A percentile compares a stretch with the other conserved stretches of the same genome.
phyloP scores from a whole-genome alignment of 495 filamentous ascomycete species.

The Tetracladium setigerum region DNA sequence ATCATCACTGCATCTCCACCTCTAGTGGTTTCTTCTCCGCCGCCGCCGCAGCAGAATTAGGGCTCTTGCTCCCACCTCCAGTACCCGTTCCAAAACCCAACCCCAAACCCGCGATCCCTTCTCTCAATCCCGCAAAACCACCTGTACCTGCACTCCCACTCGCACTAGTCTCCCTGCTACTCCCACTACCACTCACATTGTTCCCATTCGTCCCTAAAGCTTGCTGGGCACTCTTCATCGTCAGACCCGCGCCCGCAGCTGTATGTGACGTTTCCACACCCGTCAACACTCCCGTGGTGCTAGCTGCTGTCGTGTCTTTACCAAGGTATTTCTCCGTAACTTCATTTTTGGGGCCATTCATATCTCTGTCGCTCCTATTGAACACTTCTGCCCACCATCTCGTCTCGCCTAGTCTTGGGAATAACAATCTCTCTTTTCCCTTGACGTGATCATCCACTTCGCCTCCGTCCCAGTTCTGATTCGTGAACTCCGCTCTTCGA shows the following conservation, averaged over 20 bases:
- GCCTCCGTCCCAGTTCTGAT: constrained; percentile 62
- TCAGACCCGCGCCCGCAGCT: neutral
- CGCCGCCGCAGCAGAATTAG: constrained; percentile 6
- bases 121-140: constrained; percentile 29
- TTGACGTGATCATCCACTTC: constrained; percentile 67
- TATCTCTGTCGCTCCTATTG: constrained; percentile 77
- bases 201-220: neutral
- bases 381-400: constrained; percentile 93
- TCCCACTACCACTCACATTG: neutral
- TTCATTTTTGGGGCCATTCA: constrained; percentile 65
- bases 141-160: neutral
- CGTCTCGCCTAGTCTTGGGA: constrained; percentile 59
- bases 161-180: no score
- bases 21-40: constrained; percentile 10
- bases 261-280: constrained; percentile 15
- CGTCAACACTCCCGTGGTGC: constrained; percentile 9
- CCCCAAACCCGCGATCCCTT: constrained; percentile 39
- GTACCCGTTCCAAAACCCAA: constrained; percentile 21
- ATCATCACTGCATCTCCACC: constrained; percentile 22
- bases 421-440: constrained; percentile 75
- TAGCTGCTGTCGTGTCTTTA: neutral
- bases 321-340: constrained; percentile 20
- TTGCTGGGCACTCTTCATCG: neutral
- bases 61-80: constrained; percentile 4
- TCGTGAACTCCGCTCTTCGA: constrained; percentile 69